Base-by-base conservation (phyloP, 345 rosid species). In the Luvunga scandens region DNA sequence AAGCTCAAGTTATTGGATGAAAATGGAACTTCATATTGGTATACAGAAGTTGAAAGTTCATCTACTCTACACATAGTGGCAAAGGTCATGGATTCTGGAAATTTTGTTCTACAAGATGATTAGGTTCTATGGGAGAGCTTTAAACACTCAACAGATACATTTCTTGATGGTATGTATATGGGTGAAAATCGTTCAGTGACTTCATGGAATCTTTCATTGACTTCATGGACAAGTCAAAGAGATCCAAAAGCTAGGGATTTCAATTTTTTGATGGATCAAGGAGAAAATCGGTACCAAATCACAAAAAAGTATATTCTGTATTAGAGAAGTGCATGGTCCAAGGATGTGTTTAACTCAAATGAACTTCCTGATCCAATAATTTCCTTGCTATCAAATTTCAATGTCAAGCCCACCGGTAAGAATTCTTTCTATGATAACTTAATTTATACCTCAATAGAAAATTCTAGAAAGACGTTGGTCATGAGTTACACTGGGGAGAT, bases 131-230 rank as follows among this genome's bases (percentile, higher is more conserved):
- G 87, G 86, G 48, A 82, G 56, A 86, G 87, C 69, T 83, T 83
- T 7, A 75, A 75, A 2, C 0, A 74, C 55, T 86, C 86, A 78
- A 79, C 87, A 8, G 87, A 87, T 64, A 87, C 86, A 8, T 87
- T 83, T 66, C 83, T 84, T 66, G 67, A 83, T 2, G 89, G 89
- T 13, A 87, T 84, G 87, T 67, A 18, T 21, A 71, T 85, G 83
- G 42, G 28, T 42, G 71, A 45, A 31, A 59, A 65, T 6, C 9
- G 83, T 10, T 19, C 1, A 0, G 36, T 88, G 33, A 75, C 65
- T 80, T 86, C 89, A 0, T 88, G 91, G 91, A 38, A n/a, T n/a
- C 9, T 84, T 10, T 19, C 1, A 0, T 45, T 88, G 33, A 75
- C 65, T 80, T 86, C 89, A 0, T 88, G 91, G 91, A 38, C 28